phyloP scores from a whole-genome alignment of 1,284 basidiomycete species.

The Vanrija sp. region DNA sequence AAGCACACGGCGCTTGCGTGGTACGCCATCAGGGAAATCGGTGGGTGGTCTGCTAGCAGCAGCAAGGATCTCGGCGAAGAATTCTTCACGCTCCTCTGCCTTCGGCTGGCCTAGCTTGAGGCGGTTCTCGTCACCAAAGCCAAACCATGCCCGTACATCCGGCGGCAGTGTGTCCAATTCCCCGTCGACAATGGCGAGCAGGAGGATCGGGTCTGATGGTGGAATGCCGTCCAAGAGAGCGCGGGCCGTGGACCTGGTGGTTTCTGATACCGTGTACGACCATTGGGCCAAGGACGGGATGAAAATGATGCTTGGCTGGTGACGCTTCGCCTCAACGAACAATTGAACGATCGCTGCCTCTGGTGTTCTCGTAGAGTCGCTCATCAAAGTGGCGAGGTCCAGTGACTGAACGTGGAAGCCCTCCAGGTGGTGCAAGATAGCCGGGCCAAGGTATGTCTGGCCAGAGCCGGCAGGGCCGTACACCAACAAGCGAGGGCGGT shows the following conservation, averaged over 20 bases:
- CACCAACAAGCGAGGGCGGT: constrained; percentile 83
- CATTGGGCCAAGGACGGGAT: constrained; percentile 86
- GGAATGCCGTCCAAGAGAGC: constrained; percentile 86
- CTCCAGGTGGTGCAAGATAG: constrained; percentile 87
- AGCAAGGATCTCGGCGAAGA: constrained; percentile 70
- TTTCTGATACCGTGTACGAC: constrained; percentile 80
- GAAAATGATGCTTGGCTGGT: constrained; percentile 93
- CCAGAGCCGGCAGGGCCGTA: constrained; percentile 85
- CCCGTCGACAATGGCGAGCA: constrained; percentile 85
- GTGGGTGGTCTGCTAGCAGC: constrained; percentile 73
- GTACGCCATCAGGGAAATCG: constrained; percentile 85
- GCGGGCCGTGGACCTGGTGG: constrained; percentile 75
- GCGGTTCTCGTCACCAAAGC: constrained; percentile 67
- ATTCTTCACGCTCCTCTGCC: constrained; percentile 61
- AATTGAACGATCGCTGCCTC: constrained; percentile 93
- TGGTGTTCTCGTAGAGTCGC: constrained; percentile 81
- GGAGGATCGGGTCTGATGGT: constrained; percentile 85
- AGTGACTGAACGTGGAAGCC: constrained; percentile 93
- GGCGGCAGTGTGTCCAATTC: constrained; percentile 64
- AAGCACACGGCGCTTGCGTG: constrained; percentile 75
- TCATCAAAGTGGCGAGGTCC: constrained; percentile 81
- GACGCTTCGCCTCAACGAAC: constrained; percentile 96
- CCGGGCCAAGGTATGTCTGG: constrained; percentile 83
- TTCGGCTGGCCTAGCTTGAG: constrained; percentile 61
- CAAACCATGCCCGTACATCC: constrained; percentile 92